Percentiles rank a stretch among this genome's conserved stretches.
Conservation (phyloP, 1,139 yeast species). For the Geotrichum reessii region DNA sequence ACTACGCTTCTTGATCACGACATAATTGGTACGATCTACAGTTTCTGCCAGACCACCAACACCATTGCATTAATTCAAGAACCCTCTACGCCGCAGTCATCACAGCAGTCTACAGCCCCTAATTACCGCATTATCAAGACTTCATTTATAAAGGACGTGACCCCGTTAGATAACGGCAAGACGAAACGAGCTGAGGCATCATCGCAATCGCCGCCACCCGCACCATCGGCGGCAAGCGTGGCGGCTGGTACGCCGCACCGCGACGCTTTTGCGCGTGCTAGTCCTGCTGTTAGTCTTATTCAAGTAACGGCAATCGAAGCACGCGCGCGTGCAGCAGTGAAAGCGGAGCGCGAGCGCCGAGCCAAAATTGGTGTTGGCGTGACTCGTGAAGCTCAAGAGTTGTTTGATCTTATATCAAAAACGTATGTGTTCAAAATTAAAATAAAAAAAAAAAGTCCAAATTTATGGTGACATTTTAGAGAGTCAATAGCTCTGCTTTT, state of each 20-base stretch:
- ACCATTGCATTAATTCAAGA: constrained; percentile 38
- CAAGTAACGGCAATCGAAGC: constrained; percentile 28
- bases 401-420: constrained; percentile 47
- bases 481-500: neutral
- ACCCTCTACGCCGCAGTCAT: constrained; percentile 1
- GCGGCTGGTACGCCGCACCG: constrained; percentile 15
- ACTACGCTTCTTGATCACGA: constrained; percentile 55
- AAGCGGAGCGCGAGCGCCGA: constrained; percentile 24
- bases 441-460: no score
- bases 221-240: constrained; percentile 14
- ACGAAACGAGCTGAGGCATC: constrained; percentile 5
- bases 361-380: constrained; percentile 39
- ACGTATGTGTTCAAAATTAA: constrained; percentile 29
- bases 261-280: constrained; percentile 25
- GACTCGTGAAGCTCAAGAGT: constrained; percentile 44
- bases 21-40: constrained; percentile 56
- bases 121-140: constrained; percentile 54
- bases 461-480: neutral
- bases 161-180: constrained; percentile 25
- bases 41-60: constrained; percentile 46
- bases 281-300: constrained; percentile 31
- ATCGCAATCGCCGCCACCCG: neutral
- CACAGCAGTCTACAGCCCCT: constrained; percentile 21
- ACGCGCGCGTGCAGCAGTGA: constrained; percentile 25
- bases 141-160: constrained; percentile 51